Percentiles rank a stretch among this genome's conserved stretches.
These are phyloP conservation scores for Dactylellina leptospora DNA, from an alignment of 2,329 filamentous ascomycete genomes.

Conservation along the genomic window DNA sequence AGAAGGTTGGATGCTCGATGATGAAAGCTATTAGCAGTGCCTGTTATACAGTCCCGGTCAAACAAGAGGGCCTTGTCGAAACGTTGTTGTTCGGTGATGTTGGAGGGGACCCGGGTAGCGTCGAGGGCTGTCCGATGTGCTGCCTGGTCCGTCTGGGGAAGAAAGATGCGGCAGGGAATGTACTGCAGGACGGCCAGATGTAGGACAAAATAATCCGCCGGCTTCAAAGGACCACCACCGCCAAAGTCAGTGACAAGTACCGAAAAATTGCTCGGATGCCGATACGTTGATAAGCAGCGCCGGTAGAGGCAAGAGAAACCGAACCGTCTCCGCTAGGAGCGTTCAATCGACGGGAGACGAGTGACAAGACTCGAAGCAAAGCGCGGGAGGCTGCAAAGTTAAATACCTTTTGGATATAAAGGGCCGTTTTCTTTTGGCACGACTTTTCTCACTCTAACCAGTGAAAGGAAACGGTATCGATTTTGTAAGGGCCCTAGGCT, in stretches of 20 bases:
- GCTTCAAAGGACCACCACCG: neutral
- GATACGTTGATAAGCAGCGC: conserved; percentile 13
- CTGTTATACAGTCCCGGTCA: neutral
- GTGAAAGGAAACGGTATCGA: no score
- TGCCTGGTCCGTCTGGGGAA: conserved; percentile 14
- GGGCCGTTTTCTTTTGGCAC: neutral
- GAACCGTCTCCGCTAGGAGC: conserved; percentile 38
- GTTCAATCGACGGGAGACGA: conserved; percentile 15
- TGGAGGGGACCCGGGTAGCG: conserved; percentile 20
- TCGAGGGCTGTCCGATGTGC: conserved; percentile 8
- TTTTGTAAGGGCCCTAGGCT: no score
- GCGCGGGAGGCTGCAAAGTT: conserved; percentile 27
- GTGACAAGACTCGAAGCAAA: conserved; percentile 1
- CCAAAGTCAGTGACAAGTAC: neutral
- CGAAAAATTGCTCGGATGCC: neutral
- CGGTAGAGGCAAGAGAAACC: conserved; percentile 28
- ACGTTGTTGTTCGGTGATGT: conserved; percentile 26
- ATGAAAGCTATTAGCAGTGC: conserved; percentile 32
- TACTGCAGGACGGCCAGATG: neutral
- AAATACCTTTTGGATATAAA: conserved; percentile 15
- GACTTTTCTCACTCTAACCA: no score
- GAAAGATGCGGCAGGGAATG: conserved; percentile 43
- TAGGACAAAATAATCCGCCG: neutral
- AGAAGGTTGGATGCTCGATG: conserved; percentile 28
- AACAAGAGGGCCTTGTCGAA: conserved; percentile 2